phyloP scores from a whole-genome alignment of 352 stramenopile genomes.

The Bremia lactucae region DNA sequence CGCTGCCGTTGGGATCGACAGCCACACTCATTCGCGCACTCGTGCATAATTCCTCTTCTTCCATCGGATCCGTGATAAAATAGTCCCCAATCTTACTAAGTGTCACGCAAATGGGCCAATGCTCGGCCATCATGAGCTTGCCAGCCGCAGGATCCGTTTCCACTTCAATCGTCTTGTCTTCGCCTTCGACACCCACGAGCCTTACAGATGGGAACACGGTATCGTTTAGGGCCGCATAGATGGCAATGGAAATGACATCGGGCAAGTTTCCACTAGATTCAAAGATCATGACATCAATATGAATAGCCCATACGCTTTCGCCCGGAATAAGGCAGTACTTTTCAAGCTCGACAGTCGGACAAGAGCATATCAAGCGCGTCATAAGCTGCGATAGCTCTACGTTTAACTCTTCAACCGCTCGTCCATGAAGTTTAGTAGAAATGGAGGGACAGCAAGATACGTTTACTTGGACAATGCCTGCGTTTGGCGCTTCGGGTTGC shows the following conservation, averaged over 20 bases:
- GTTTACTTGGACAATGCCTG: constrained; percentile 38
- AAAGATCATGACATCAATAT: constrained; percentile 72
- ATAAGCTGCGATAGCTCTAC: constrained; percentile 72
- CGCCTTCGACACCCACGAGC: constrained; percentile 56
- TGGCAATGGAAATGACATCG: constrained; percentile 67
- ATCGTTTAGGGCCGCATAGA: constrained; percentile 72
- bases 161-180: constrained; percentile 71
- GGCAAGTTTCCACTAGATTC: constrained; percentile 67
- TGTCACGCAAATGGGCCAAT: constrained; percentile 68
- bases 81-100: constrained; percentile 61
- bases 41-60: constrained; percentile 73
- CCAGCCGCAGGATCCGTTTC: constrained; percentile 56
- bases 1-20: constrained; percentile 41
- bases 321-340: constrained; percentile 58
- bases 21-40: constrained; percentile 63
- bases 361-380: constrained; percentile 52
- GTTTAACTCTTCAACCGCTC: constrained; percentile 64
- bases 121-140: constrained; percentile 33
- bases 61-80: constrained; percentile 56
- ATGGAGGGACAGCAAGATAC: constrained; percentile 67
- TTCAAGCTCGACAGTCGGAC: constrained; percentile 36
- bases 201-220: constrained; percentile 66
- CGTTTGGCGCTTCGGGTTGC: constrained; percentile 31
- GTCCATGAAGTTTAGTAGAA: constrained; percentile 57
- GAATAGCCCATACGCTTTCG: constrained; percentile 62